Conservation (phyloP, 345 rosid genomes). For the Carallia brachiata region DNA sequence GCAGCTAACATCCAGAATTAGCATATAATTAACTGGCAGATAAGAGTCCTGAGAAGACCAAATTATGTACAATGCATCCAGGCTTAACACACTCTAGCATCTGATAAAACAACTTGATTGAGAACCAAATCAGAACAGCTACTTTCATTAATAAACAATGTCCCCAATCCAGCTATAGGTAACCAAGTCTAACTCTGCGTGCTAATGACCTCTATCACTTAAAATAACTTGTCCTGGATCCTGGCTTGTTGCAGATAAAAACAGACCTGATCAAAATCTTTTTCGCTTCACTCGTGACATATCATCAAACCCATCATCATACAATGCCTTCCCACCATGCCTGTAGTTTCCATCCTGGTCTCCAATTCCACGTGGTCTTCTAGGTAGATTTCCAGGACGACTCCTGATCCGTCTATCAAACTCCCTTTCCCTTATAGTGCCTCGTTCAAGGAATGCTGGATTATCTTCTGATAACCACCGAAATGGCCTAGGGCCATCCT, state of each 20-base stretch:
- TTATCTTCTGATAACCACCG: conserved; percentile 49
- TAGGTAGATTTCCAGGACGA: conserved; percentile 51
- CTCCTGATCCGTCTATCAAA: conserved; percentile 56
- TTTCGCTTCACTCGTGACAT: conserved; percentile 52
- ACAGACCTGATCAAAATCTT: conserved; percentile 42
- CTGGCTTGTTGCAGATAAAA: conserved; percentile 22
- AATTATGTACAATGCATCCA: conserved; percentile 25
- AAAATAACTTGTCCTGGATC: conserved; percentile 15
- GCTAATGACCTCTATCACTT: neutral
- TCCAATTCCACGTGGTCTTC: conserved; percentile 49
- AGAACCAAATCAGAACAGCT: conserved; percentile 3
- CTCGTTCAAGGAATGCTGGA: conserved; percentile 45
- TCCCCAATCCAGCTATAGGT: conserved; percentile 3
- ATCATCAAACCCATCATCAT: conserved; percentile 51
- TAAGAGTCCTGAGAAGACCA: conserved; percentile 17
- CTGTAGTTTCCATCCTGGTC: conserved; percentile 64
- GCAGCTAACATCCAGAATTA: conserved; percentile 24
- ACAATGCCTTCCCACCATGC: conserved; percentile 49
- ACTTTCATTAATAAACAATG: conserved; percentile 3
- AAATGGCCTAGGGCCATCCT: conserved; percentile 52
- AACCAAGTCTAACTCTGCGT: conserved; percentile 9
- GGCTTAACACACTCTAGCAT: conserved; percentile 12
- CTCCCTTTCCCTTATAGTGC: conserved; percentile 55
- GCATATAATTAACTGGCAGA: conserved; percentile 15
- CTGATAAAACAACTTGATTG: conserved; percentile 1